Percentiles rank a stretch among this genome's conserved stretches.
These are phyloP conservation scores for Phaeoacremonium minimum DNA, from an alignment of 2,329 filamentous ascomycete genomes.

Conservation along the genomic window DNA sequence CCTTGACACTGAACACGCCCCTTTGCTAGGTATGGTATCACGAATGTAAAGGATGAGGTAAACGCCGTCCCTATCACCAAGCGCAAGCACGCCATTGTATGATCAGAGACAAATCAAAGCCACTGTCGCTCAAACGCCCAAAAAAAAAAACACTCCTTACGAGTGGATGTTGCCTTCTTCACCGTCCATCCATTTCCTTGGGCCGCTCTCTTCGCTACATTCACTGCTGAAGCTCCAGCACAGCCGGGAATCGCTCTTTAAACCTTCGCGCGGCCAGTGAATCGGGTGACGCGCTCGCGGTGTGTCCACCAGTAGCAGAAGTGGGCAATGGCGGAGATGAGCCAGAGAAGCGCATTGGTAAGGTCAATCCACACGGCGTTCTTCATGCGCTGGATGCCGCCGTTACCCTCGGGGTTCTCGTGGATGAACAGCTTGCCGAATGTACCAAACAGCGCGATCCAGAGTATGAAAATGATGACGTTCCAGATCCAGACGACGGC, in stretches of 20 bases:
- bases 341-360: constrained; percentile 71
- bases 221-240: constrained; percentile 4
- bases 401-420: constrained; percentile 59
- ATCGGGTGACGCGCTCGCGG: constrained; percentile 46
- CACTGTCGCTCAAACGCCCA: too few species aligned
- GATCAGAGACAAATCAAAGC: too few species aligned
- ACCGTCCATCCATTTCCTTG: too few species aligned
- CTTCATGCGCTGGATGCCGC: constrained; percentile 71
- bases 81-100: too few species aligned
- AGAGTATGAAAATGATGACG: constrained; percentile 68
- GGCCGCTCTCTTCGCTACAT: constrained; percentile 4
- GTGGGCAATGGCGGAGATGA: constrained; percentile 54
- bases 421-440: constrained; percentile 78
- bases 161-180: too few species aligned
- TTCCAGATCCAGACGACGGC: constrained; percentile 64
- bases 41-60: too few species aligned
- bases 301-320: constrained; percentile 55
- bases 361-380: constrained; percentile 82
- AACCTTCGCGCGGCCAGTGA: constrained; percentile 56
- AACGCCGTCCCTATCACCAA: too few species aligned
- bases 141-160: too few species aligned
- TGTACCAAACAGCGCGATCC: constrained; percentile 77
- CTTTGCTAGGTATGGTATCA: too few species aligned
- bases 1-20: too few species aligned
- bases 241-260: constrained; percentile 19